A percentile compares a stretch with the other conserved stretches of the same genome.
Conservation (phyloP, 176 grass and related monocot species). For the Hordeum marinum region DNA sequence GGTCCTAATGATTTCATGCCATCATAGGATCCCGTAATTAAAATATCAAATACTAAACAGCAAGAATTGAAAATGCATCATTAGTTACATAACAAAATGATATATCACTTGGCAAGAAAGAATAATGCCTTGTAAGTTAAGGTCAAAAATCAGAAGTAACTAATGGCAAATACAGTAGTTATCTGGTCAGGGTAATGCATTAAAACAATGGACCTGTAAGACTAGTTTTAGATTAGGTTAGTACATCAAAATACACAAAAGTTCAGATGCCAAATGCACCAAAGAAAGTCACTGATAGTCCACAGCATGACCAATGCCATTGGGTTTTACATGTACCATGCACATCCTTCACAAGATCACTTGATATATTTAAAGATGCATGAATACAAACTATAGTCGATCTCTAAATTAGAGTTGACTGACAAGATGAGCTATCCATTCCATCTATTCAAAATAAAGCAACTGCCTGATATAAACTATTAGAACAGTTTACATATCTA, state of each 20-base stretch:
- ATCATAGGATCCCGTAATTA: constrained; percentile 10
- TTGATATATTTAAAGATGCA: not conserved
- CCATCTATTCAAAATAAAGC: not conserved
- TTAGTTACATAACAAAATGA: not conserved
- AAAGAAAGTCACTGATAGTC: not conserved
- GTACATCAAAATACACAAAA: not conserved
- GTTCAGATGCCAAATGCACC: not conserved
- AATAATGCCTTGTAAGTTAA: not conserved
- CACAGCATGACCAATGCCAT: not conserved
- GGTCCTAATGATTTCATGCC: constrained; percentile 42
- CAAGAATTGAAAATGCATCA: not conserved
- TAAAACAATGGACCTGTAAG: not conserved
- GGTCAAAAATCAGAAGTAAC: not conserved
- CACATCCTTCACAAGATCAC: not conserved
- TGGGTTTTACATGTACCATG: not conserved
- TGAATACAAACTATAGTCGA: not conserved
- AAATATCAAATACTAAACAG: not conserved
- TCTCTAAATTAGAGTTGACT: not conserved
- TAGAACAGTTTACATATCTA: not conserved
- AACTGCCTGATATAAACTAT: not conserved
- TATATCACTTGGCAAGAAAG: not conserved
- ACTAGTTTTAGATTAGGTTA: not conserved
- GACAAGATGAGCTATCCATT: not conserved
- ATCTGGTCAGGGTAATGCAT: not conserved
- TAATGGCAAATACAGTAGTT: not conserved